Evolutionary conservation across 2,329 filamentous ascomycete genomes (phyloP).

Genomic region (Penicillium crustosum): DNA sequence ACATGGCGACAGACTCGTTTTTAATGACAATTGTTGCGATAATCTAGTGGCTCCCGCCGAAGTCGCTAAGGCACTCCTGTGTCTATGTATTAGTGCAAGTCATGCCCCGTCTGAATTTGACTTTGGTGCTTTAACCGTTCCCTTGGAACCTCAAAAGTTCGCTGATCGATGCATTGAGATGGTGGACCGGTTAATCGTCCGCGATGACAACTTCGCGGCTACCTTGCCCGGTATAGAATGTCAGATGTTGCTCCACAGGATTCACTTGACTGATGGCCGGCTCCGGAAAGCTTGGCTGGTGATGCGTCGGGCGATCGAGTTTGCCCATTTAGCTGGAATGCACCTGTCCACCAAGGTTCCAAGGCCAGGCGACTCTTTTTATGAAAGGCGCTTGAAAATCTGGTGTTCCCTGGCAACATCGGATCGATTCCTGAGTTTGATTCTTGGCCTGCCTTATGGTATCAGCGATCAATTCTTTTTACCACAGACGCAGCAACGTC

Average conservation of each 20-base stretch:
- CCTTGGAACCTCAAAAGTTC: conserved; percentile 45
- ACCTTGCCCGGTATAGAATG: conserved; percentile 56
- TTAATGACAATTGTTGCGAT: conserved; percentile 5
- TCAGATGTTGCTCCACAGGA: conserved; percentile 52
- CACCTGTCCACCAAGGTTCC: conserved; percentile 38
- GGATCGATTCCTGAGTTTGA: conserved; percentile 54
- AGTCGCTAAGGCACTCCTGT: conserved; percentile 46
- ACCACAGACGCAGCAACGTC: conserved; percentile 30
- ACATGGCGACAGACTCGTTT: conserved; percentile 14
- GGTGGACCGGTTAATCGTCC: conserved; percentile 50
- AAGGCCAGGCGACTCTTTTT: conserved; percentile 26
- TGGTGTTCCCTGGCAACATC: conserved; percentile 45
- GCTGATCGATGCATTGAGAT: conserved; percentile 49
- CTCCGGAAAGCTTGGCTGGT: conserved; percentile 57
- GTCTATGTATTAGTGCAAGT: conserved; percentile 46
- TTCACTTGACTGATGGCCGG: conserved; percentile 56
- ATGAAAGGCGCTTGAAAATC: conserved; percentile 34
- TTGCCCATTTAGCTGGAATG: conserved; percentile 53
- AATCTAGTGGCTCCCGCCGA: conserved; percentile 36
- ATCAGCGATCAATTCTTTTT: conserved; percentile 34
- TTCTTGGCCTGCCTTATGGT: conserved; percentile 55
- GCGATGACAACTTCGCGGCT: conserved; percentile 52
- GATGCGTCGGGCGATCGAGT: conserved; percentile 52
- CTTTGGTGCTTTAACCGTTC: conserved; percentile 37
- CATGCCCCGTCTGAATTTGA: conserved; percentile 43